Evolutionary conservation across 2,329 filamentous ascomycete species (phyloP).

Genomic region (Fusarium phyllophilum): DNA sequence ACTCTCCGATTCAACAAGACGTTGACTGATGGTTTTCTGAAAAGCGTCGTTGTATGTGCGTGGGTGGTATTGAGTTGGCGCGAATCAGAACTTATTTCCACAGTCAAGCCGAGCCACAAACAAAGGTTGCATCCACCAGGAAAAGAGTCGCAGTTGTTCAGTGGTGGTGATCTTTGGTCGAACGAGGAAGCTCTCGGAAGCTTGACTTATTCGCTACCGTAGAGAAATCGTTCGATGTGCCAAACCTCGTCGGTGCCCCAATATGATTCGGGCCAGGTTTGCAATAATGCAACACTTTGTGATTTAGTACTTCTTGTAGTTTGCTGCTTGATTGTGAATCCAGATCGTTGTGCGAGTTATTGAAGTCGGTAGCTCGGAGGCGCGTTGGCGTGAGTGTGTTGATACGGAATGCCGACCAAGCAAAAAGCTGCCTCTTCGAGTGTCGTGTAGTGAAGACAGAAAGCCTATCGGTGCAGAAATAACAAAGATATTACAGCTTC

Average conservation of each 20-base stretch:
- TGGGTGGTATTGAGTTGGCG: neutral
- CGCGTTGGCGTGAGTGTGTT: neutral
- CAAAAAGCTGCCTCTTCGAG: neutral
- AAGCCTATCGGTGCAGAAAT: neutral
- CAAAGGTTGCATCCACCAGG: constrained; percentile 5
- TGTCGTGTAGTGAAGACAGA: neutral
- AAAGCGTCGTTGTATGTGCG: neutral
- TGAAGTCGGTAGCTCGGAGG: neutral
- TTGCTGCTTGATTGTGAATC: neutral
- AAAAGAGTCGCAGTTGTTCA: neutral
- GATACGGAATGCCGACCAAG: neutral
- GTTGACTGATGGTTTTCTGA: neutral
- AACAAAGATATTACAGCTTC: neutral
- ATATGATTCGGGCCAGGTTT: neutral
- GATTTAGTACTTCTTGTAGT: neutral
- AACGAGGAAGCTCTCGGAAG: neutral
- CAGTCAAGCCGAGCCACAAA: constrained; percentile 10
- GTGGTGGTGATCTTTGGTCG: neutral
- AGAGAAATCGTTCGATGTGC: neutral
- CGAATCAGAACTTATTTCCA: constrained; percentile 14
- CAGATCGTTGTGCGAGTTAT: neutral
- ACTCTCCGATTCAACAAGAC: neutral
- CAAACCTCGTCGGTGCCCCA: neutral
- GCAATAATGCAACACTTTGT: neutral
- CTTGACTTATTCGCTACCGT: neutral